These are phyloP conservation scores for Phytophthora pinifolia DNA, from an alignment of 352 stramenopile species.

Conservation along the genomic window DNA sequence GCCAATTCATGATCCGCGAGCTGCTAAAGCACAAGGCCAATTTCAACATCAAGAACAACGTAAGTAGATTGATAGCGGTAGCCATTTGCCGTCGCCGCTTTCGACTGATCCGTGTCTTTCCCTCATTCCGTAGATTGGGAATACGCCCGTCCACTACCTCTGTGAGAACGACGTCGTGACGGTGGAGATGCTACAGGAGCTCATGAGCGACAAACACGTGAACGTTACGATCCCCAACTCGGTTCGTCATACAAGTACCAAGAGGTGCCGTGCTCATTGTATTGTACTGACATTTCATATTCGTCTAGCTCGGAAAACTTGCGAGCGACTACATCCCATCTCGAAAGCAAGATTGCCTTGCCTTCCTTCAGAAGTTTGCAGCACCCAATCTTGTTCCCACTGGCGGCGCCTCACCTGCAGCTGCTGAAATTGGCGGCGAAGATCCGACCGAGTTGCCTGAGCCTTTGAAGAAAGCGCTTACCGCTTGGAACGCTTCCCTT, in stretches of 20 bases:
- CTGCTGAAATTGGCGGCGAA: slow-evolving; percentile 55
- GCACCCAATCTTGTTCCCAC: slow-evolving; percentile 41
- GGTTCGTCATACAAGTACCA: slow-evolving; percentile 20
- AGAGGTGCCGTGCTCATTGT: background rate
- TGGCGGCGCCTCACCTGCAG: slow-evolving; percentile 11
- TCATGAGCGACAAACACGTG: slow-evolving; percentile 58
- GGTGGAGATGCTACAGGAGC: slow-evolving; percentile 55
- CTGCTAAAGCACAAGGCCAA: slow-evolving; percentile 66
- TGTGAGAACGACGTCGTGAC: slow-evolving; percentile 69
- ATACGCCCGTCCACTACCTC: slow-evolving; percentile 68
- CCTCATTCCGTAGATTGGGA: slow-evolving; percentile 53
- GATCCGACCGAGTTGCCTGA: slow-evolving; percentile 57
- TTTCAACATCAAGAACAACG: slow-evolving; percentile 77
- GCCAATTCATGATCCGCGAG: slow-evolving; percentile 37
- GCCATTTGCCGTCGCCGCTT: background rate
- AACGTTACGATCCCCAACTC: slow-evolving; percentile 73
- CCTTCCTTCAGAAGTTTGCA: slow-evolving; percentile 54
- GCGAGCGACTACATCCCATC: slow-evolving; percentile 62
- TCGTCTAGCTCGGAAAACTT: slow-evolving; percentile 54
- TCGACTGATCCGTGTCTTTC: background rate
- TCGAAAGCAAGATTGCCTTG: slow-evolving; percentile 61
- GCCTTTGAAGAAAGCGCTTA: slow-evolving; percentile 41
- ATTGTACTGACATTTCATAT: background rate
- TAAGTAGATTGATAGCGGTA: slow-evolving; percentile 20
- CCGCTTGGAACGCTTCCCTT: slow-evolving; percentile 68